These are phyloP conservation scores for Xylaria sp. DNA, from an alignment of 2,329 filamentous ascomycete genomes.

Conservation along the genomic window DNA sequence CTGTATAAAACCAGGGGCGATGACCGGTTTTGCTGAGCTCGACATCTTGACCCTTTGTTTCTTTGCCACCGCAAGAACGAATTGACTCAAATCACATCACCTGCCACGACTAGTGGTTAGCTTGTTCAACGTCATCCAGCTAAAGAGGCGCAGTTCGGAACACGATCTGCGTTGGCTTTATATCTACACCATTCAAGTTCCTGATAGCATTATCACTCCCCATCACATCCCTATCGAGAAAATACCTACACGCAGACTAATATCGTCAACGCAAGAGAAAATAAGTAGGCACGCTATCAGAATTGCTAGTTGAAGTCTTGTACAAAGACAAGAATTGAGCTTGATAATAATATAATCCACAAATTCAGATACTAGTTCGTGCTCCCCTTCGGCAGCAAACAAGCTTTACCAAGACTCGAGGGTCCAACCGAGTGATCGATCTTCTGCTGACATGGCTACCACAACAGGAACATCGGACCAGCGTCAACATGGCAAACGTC, in stretches of 20 bases:
- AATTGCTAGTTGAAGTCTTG: neutral
- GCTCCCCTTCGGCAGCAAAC: neutral
- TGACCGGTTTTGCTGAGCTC: constrained; percentile 12
- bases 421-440: neutral
- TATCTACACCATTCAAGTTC: constrained; percentile 1
- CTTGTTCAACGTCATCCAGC: constrained; percentile 23
- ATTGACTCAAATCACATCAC: constrained; percentile 16
- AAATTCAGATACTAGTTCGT: constrained; percentile 9
- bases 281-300: neutral
- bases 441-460: constrained; percentile 6
- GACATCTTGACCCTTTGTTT: constrained; percentile 25
- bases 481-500: constrained; percentile 39
- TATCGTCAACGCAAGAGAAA: neutral
- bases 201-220: neutral
- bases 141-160: constrained; percentile 5
- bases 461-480: constrained; percentile 12
- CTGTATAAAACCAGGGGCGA: constrained; percentile 29
- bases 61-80: constrained; percentile 34
- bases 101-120: constrained; percentile 5
- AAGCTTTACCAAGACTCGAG: neutral
- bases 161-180: constrained; percentile 19
- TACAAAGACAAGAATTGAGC: neutral
- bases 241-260: constrained; percentile 3
- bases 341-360: neutral
- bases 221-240: constrained; percentile 5